Percentiles rank a stretch among this genome's conserved stretches.
These are phyloP conservation scores for Cupressus sempervirens DNA, from an alignment of 75 land plant genomes.

Conservation along the genomic window DNA sequence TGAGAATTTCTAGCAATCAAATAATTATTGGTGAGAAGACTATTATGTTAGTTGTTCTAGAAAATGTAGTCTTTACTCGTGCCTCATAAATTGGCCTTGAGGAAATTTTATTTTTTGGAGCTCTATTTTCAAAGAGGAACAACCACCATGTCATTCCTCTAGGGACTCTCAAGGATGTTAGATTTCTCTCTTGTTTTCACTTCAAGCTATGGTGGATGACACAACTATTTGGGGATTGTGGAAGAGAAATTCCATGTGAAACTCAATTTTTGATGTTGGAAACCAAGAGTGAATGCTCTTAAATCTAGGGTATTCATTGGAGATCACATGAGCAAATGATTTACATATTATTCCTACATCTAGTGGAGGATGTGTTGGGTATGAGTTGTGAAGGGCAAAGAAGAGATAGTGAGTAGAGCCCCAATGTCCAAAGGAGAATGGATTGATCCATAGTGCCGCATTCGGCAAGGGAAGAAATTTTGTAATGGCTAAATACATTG, in stretches of 20 bases:
- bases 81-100: constrained; percentile 21
- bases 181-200: too few species aligned
- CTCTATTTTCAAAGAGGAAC: constrained; percentile 30
- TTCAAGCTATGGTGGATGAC: too few species aligned
- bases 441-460: too few species aligned
- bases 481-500: too few species aligned
- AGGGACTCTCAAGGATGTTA: constrained; percentile 48
- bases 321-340: constrained; percentile 13
- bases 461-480: too few species aligned
- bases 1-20: constrained; percentile 31
- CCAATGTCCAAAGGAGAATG: too few species aligned
- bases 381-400: too few species aligned
- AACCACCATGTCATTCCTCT: constrained; percentile 46
- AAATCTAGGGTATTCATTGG: constrained; percentile 17
- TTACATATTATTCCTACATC: constrained; percentile 73
- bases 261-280: constrained; percentile 74
- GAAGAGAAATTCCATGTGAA: too few species aligned
- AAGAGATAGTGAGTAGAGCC: too few species aligned
- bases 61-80: constrained; percentile 32
- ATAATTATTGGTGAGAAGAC: constrained; percentile 26
- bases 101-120: constrained; percentile 50
- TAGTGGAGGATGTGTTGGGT: constrained; percentile 68
- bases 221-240: too few species aligned
- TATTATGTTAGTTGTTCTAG: constrained; percentile 33
- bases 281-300: constrained; percentile 24